phyloP scores from a whole-genome alignment of 305 asterid genomes.

The Nicotiana rustica region DNA sequence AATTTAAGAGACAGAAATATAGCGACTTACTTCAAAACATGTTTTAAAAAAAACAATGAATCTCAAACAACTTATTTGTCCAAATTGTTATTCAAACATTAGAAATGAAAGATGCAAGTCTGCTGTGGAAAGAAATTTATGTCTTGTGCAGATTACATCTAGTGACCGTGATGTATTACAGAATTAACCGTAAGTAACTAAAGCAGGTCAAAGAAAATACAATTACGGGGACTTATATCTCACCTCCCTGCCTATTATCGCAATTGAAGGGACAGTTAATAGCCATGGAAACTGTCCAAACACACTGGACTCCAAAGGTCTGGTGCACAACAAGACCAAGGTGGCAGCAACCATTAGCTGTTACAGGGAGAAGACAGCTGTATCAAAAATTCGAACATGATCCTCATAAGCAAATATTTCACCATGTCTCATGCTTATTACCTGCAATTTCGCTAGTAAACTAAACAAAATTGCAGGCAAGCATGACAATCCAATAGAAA shows the following conservation, averaged over 20 bases:
- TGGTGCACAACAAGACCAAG: conserved; percentile 87
- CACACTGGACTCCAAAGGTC: conserved; percentile 73
- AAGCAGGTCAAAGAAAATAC: background rate
- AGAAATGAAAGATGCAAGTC: background rate
- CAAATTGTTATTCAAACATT: background rate
- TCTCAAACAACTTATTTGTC: background rate
- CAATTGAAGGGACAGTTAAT: conserved; percentile 79
- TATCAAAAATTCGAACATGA: conserved; percentile 36
- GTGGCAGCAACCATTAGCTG: conserved; percentile 99
- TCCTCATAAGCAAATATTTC: background rate
- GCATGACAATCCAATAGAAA: conserved; percentile 6
- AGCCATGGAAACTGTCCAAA: conserved; percentile 85
- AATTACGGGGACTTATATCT: conserved; percentile 3
- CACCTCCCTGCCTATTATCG: conserved; percentile 96
- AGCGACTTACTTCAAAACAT: background rate
- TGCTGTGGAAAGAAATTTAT: background rate
- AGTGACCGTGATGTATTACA: background rate
- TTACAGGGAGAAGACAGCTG: conserved; percentile 38
- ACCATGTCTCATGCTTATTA: conserved; percentile 10
- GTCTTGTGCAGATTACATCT: conserved; percentile 14
- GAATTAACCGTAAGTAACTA: background rate
- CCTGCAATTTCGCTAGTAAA: background rate
- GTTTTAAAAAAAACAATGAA: background rate
- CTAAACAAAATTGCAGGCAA: conserved; percentile 8
- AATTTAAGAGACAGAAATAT: background rate